Evolutionary conservation across 2,329 filamentous ascomycete species (phyloP), one percentile per base, ranked within the genome.

Genomic region (Aspergillus glaucus): DNA sequence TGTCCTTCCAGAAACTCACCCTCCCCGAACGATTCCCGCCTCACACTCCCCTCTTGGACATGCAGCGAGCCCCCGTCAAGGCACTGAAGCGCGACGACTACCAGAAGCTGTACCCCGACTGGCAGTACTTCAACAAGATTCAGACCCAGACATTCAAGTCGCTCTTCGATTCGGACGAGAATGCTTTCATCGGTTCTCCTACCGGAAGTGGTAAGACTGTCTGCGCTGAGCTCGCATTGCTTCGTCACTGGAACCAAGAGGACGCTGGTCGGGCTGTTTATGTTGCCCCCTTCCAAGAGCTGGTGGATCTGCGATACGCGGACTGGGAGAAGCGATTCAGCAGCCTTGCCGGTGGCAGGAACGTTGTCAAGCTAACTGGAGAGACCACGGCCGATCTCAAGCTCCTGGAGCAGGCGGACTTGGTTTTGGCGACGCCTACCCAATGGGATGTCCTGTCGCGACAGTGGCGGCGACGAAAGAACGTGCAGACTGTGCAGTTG

Each of bases 111-210:
- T 98, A 96, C 64, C 84, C 88, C 3, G 77, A 86, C 26, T 94
- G 89, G 84, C 79, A 83, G 48, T 83, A 87, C 54, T 98, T 98
- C 77, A 98, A 98, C 75, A 93, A 93, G 67, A 87, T 98, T 10
- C 94, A 98, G 69, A 96, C 93, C 0, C 93, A 98, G 66, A 88
- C 89, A 0, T 98, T 97, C 76, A 95, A 95, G 64, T 90, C 91
- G 1, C 75, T 98, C 0, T 97, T 88, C 66, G 85, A 87, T 43
- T 87, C 88, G 0, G 88, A 97, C 64, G 89, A 97, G 60, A 97
- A 94, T 61, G 90, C 96, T 19, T 89, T 98, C 54, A 75, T 98
- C 54, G 91, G 89, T 42, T 86, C 92, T n/a, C 86, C 93, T 1
- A 91, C 91, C 7, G 92, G 93, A 40, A 95, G 89, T 64, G 93